Base-by-base conservation (phyloP, 345 rosid genomes). In the Lepidium didymum region DNA sequence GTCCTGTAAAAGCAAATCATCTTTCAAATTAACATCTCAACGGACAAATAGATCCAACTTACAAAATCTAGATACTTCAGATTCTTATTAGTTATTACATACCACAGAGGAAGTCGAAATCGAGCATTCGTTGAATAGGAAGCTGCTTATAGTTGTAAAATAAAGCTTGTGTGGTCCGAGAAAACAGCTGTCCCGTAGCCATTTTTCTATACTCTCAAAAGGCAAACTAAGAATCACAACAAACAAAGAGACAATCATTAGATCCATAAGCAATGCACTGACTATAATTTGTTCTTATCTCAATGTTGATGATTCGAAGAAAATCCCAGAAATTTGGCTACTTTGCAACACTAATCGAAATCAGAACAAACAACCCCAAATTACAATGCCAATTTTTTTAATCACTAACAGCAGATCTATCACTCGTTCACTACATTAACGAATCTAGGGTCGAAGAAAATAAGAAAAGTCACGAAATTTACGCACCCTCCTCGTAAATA, bases 81-180 rank as follows among this genome's bases (percentile, higher is more conserved):
- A 9, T 7, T 6, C 25, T 2, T 13, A 18, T 18, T n/a, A n/a
- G n/a, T n/a, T n/a, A n/a, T n/a, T n/a, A 12, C 9, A 4, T 50
- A 91, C 99, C 99, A 33, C 97, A 94, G 23, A 94, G 96, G 80
- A 94, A 94, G 79, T 94, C 99, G 56, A 94, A 94, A 81, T 94
- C 97, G 67, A 94, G 99, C 99, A 91, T 94, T 72, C 99, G 96
- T 66, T 94, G 99, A 62, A 94, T 80, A 6, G 99, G 99, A 62
- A 89, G 97, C 80, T 86, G 96, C 92, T 94, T 94, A 77, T 86
- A 94, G 59, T 94, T 94, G 67, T 94, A 94, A 80, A 94, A 91
- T 55, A 89, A 62, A 45, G 99, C 95, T 72, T 94, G 97, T n/a
- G 97, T 91, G 14, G 88, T 84, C 29, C 81, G 82, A 10, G 99